Base-by-base conservation (phyloP, 2,329 filamentous ascomycete genomes). In the Esteya vermicola region DNA sequence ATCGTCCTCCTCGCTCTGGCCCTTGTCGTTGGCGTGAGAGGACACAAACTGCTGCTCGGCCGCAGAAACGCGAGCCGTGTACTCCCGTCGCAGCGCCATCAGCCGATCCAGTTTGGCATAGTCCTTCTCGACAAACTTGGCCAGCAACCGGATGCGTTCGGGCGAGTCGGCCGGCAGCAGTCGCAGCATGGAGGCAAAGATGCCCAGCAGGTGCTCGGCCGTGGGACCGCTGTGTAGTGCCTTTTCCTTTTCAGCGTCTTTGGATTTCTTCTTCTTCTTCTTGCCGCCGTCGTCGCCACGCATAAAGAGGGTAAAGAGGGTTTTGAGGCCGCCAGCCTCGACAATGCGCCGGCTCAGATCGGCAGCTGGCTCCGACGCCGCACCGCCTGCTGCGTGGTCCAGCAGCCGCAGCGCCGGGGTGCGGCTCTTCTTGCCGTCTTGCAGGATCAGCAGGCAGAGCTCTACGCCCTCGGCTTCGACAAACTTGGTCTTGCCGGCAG, bases 91-190 rank as follows among this genome's bases (percentile, higher is more conserved):
- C 36, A 95, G 58, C 44, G 70, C 66, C 27, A 93, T 57, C 5
- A 96, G 65, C 54, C 78, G 84, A 6, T 55, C 62, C 28, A 85
- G 75, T 65, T 96, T 96, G 49, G 80, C 85, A 55, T 93, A 94
- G 48, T 94, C 78, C 54, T 85, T 93, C 57, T 98, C 91, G 16
- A 94, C 81, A 52, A 96, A 96, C 54, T 98, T 98, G 36, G 88
- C 89, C 4, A 96, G 69, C 1, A 81, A 73, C 4, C 91, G 75
- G 50, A 96, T 93, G 6, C 91, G 74, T 25, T 78, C 70, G 0
- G 84, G 68, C 2, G 84, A 86, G 25, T 85, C 75, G 14, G 77
- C 82, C 0, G 88, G 86, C 1, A 98, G 60, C 4, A 79, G 68
- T 20, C 86, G 78, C 1, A 98, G 67, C 55, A 98, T 70, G 0